Evolutionary conservation across 2,329 filamentous ascomycete genomes (phyloP), one percentile per base, ranked within the genome.

Genomic region (Ophiocordyceps polyrhachis-furcata): DNA sequence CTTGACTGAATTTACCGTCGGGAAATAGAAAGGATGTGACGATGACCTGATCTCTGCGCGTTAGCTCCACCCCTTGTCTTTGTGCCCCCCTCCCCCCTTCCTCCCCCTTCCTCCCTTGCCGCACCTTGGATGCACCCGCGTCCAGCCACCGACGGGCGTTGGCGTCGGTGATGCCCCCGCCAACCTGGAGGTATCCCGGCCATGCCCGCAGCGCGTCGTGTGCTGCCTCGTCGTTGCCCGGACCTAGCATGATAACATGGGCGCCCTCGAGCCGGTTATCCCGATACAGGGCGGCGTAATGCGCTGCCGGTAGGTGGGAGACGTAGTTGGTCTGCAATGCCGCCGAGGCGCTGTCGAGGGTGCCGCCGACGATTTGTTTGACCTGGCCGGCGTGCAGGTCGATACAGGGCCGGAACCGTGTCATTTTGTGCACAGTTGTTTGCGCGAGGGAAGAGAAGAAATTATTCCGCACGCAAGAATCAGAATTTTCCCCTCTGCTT

Each of bases 291-390:
- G 69, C 64, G 31, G 88, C 83, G 61, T 85, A 98, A 66, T 94
- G 73, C 4, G 75, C 74, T 2, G 91, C 78, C 11, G 88, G 82
- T 49, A 89, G 79, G 43, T 79, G 74, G 11, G 91, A 95, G 49
- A 94, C 81, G 66, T 86, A 88, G 64, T 98, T 98, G 42, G 89
- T 96, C 65, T 86, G 82, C 46, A 96, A 72, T 46, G 74, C 70
- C 7, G 70, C 61, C 1, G 74, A 74, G 9, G 71, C 61, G 58
- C 74, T 74, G 64, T 82, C 81, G 49, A 98, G 74, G 2, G 91
- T 96, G 48, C 91, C 89, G 53, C 91, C 91, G 38, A 98, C 88
- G 54, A 98, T 98, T 63, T 98, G 91, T 69, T 98, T 98, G 48
- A 98, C 91, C 59, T 89, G 81, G 14, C 91, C 91, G n/a, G 88